These are phyloP conservation scores for Leishmania amazonensis DNA, from an alignment of 208 protist species.

Conservation along the genomic window DNA sequence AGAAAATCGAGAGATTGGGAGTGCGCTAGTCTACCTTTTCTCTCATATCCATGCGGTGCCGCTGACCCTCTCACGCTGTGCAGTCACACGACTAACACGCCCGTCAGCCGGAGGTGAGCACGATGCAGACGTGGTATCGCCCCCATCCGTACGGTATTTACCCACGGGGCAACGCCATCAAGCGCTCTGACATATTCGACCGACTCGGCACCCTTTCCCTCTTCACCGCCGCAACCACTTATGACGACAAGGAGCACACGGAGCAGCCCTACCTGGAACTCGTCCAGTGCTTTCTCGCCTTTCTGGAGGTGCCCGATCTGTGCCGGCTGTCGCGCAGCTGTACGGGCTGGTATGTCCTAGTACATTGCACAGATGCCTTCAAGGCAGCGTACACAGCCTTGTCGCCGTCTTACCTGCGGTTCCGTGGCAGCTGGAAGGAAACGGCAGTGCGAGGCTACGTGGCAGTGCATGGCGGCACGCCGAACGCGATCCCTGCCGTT, in stretches of 20 bases:
- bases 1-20: neutral
- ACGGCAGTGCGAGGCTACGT: constrained; percentile 69
- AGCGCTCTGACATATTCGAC: constrained; percentile 43
- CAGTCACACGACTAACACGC: neutral
- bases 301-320: constrained; percentile 60
- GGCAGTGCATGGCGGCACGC: neutral
- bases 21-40: neutral
- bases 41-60: neutral
- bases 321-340: constrained; percentile 72
- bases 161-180: constrained; percentile 73
- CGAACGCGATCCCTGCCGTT: neutral
- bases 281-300: constrained; percentile 68
- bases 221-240: constrained; percentile 49
- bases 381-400: constrained; percentile 72
- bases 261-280: constrained; percentile 79
- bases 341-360: constrained; percentile 82
- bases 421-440: constrained; percentile 76
- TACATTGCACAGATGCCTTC: constrained; percentile 83
- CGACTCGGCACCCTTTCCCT: constrained; percentile 75
- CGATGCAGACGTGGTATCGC: constrained; percentile 75
- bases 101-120: neutral
- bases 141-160: constrained; percentile 84
- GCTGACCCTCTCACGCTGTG: neutral
- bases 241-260: constrained; percentile 53
- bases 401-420: constrained; percentile 59